Evolutionary conservation across 1,139 yeast species (phyloP).

Genomic region (Blastobotrys ciferrii): DNA sequence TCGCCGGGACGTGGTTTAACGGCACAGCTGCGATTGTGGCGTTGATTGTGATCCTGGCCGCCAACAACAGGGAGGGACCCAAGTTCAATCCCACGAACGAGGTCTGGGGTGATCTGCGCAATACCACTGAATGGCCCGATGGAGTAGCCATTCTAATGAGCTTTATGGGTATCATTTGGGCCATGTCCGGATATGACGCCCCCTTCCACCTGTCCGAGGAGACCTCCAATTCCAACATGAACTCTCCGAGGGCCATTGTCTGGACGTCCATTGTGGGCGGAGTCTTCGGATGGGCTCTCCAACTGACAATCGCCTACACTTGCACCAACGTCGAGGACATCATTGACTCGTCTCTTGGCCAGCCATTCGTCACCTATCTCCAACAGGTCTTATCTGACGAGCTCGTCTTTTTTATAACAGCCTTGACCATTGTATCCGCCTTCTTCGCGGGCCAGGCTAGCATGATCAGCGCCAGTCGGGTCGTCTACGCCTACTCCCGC

Average conservation of each 20-base stretch:
- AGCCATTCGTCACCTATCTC: slow-evolving; percentile 61
- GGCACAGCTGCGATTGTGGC: slow-evolving; percentile 51
- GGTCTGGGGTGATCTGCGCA: slow-evolving; percentile 57
- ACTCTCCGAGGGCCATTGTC: slow-evolving; percentile 67
- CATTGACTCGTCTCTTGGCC: slow-evolving; percentile 56
- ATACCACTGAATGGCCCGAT: slow-evolving; percentile 65
- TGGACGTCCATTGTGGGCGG: slow-evolving; percentile 65
- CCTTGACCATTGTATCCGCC: slow-evolving; percentile 58
- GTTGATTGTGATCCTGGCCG: slow-evolving; percentile 57
- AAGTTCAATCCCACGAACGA: slow-evolving; percentile 51
- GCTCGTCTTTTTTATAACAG: slow-evolving; percentile 53
- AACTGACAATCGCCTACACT: slow-evolving; percentile 66
- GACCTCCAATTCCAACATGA: slow-evolving; percentile 61
- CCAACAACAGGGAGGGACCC: slow-evolving; percentile 43
- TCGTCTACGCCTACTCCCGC: slow-evolving; percentile 66
- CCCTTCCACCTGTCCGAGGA: slow-evolving; percentile 75
- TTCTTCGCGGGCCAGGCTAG: slow-evolving; percentile 71
- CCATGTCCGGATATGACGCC: slow-evolving; percentile 74
- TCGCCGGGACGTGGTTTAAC: slow-evolving; percentile 52
- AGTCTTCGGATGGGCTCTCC: slow-evolving; percentile 57
- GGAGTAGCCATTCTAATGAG: slow-evolving; percentile 62
- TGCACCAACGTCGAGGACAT: slow-evolving; percentile 53
- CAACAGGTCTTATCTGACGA: slow-evolving; percentile 49
- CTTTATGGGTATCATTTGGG: slow-evolving; percentile 69
- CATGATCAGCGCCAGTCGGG: slow-evolving; percentile 69